phyloP scores from a whole-genome alignment of 116 monocot species.

The Papilionanthe hybrid region DNA sequence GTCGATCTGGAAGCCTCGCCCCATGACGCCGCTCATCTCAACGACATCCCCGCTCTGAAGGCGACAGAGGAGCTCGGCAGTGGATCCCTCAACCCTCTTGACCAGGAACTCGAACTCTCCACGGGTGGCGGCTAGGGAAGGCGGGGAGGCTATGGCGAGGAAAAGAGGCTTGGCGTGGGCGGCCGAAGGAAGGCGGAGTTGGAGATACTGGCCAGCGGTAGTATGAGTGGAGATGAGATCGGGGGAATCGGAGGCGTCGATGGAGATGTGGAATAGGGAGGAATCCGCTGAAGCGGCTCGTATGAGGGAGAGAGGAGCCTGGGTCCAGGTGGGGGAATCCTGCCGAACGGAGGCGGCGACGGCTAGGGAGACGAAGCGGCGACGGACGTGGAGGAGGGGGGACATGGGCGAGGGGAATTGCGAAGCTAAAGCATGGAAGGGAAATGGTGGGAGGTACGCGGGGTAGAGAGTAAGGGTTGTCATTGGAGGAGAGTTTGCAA shows the following conservation, averaged over 20 bases:
- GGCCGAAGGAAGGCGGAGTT: constrained; percentile 53
- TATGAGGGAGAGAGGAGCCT: constrained; percentile 56
- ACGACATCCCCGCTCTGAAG: constrained; percentile 67
- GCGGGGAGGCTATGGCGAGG: constrained; percentile 89
- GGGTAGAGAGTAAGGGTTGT: background rate
- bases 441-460: constrained; percentile 1
- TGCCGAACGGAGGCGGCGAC: constrained; percentile 30
- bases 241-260: constrained; percentile 70
- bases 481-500: background rate
- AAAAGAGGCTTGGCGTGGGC: constrained; percentile 47
- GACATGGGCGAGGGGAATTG: constrained; percentile 13
- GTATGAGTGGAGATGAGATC: constrained; percentile 54
- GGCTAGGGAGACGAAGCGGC: constrained; percentile 18
- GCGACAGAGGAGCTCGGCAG: constrained; percentile 71
- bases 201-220: constrained; percentile 87
- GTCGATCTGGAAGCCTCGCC: constrained; percentile 61
- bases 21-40: constrained; percentile 81
- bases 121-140: constrained; percentile 16
- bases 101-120: constrained; percentile 86
- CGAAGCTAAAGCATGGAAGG: constrained; percentile 6
- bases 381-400: constrained; percentile 26
- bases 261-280: constrained; percentile 72
- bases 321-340: constrained; percentile 61
- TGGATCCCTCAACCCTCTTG: constrained; percentile 73
- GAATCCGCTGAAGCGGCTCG: constrained; percentile 64